Evolutionary conservation across 148 eudicot genomes (phyloP), one percentile per base, ranked within the genome.

Genomic region (Dysphania ambrosioides): DNA sequence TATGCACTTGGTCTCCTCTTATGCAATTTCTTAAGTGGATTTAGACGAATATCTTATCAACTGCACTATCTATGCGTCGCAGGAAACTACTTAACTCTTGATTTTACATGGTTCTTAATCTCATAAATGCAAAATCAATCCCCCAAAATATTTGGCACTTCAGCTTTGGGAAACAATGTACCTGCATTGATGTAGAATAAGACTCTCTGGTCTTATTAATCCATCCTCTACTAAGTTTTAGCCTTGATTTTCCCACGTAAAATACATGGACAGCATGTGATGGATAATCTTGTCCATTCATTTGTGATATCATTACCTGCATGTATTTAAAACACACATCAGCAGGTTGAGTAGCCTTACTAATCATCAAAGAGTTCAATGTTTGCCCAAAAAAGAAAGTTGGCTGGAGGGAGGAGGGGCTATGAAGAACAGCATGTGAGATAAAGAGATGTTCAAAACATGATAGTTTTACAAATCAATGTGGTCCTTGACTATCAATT

Each of bases 181-280:
- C 98, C 98, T 91, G 97, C 97, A 94, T 94, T 29, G 98, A 79
- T 32, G 86, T 55, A 42, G 96, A 87, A 81, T 91, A 94, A 12
- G 96, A 84, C 35, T 94, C 98, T 64, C 97, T 83, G 42, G 93
- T 91, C 84, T 90, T 94, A 18, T 93, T 88, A 79, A 94, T 91
- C 98, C 98, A 94, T 78, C 98, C 98, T 84, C 88, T 83, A 72
- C 89, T 82, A 11, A 94, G 96, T 80, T 91, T 94, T 78, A 94
- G 83, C 75, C 89, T 94, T 67, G 84, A 78, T 83, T 87, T 94
- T 68, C 98, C 97, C n/a, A 94, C 87, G 49, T 90, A 89, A 72
- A 94, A 85, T 59, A 88, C 72, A 75, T 94, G 98, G 23, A 78
- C 75, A 0, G 98, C 90, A 60, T 76, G 88, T n/a, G 98, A 94